A percentile compares a stretch with the other conserved stretches of the same genome.
These are phyloP conservation scores for Suzukiozyma palmioleophila DNA, from an alignment of 1,139 yeast species.

Conservation along the genomic window DNA sequence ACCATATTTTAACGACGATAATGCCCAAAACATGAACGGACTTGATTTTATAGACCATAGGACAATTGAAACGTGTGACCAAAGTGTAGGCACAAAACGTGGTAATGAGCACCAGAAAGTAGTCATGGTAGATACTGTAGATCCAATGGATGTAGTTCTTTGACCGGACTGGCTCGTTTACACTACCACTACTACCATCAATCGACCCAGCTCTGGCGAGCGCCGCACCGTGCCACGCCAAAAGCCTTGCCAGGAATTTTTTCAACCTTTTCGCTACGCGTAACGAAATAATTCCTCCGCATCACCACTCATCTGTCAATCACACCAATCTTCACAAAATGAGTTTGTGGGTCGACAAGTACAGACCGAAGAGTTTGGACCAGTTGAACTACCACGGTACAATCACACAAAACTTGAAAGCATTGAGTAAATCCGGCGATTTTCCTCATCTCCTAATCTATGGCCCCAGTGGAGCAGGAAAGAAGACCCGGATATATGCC, in stretches of 20 bases:
- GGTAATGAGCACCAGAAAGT: too few relatives aligned
- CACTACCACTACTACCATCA: too few relatives aligned
- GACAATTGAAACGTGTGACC: neutral
- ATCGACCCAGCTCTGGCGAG: too few relatives aligned
- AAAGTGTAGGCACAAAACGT: too few relatives aligned
- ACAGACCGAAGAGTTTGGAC: constrained; percentile 70
- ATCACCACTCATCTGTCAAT: neutral
- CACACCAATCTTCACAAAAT: constrained; percentile 26
- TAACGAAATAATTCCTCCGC: neutral
- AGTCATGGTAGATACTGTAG: too few relatives aligned
- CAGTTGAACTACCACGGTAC: constrained; percentile 63
- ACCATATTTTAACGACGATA: neutral
- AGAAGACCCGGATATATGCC: constrained; percentile 87
- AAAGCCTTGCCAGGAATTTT: neutral
- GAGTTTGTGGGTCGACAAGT: constrained; percentile 97
- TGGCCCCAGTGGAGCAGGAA: constrained; percentile 97
- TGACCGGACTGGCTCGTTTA: too few relatives aligned
- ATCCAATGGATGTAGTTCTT: too few relatives aligned
- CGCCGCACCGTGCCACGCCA: neutral
- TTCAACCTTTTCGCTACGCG: neutral
- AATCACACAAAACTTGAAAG: constrained; percentile 59
- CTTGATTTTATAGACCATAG: neutral
- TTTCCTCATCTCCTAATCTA: constrained; percentile 89
- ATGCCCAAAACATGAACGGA: neutral
- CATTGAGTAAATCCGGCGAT: constrained; percentile 73